phyloP scores from a whole-genome alignment of 2,329 filamentous ascomycete genomes.

The Talaromyces sp. region DNA sequence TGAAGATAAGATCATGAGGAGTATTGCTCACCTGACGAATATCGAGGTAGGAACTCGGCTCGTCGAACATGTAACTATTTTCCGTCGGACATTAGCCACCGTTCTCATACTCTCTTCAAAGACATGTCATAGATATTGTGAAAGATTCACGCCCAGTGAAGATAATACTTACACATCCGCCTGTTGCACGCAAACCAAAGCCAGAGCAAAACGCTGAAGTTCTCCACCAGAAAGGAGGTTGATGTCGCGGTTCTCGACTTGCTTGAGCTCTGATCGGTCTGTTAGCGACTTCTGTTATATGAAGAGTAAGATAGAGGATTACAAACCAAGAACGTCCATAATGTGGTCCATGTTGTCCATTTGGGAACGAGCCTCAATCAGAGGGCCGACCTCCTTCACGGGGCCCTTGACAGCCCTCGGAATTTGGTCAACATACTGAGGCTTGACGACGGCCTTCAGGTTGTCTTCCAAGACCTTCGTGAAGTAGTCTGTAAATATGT shows the following conservation, averaged over 20 bases:
- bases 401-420: conserved; percentile 84
- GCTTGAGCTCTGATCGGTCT: conserved; percentile 66
- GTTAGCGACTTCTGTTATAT: conserved; percentile 22
- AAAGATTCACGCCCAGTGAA: background rate
- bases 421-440: conserved; percentile 98
- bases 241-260: conserved; percentile 91
- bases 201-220: conserved; percentile 96
- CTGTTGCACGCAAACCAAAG: conserved; percentile 90
- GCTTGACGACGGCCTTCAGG: conserved; percentile 96
- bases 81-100: background rate
- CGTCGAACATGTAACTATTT: conserved; percentile 91
- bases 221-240: conserved; percentile 92
- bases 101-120: background rate
- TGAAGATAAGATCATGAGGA: background rate
- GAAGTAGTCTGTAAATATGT: conserved; percentile 73
- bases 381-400: conserved; percentile 72
- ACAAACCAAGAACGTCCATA: conserved; percentile 68
- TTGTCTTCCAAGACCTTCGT: conserved; percentile 97
- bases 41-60: conserved; percentile 98
- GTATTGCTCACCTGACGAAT: conserved; percentile 48
- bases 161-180: conserved; percentile 70
- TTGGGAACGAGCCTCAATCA: conserved; percentile 74
- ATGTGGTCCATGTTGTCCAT: conserved; percentile 81
- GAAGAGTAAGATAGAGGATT: background rate
- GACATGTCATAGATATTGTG: background rate